Evolutionary conservation across 2,329 filamentous ascomycete genomes (phyloP).

Genomic region (Zymoseptoria pseudotritici): DNA sequence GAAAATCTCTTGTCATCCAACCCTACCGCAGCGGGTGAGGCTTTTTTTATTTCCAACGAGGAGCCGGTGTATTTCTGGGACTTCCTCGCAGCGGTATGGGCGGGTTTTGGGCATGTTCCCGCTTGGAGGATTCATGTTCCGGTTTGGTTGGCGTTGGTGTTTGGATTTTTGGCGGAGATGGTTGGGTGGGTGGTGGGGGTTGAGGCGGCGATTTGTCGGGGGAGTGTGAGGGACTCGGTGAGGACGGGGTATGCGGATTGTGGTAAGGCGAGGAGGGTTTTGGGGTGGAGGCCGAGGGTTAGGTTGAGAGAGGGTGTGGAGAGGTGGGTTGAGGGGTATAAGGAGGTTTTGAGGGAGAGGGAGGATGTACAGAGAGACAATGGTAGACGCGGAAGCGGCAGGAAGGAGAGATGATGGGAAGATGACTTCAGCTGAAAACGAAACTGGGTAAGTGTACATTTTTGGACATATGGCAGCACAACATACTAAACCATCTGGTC

Average conservation of each 20-base stretch:
- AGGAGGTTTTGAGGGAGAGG: not conserved
- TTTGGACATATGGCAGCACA: no score
- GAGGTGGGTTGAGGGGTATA: conserved; percentile 38
- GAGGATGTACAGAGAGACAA: not conserved
- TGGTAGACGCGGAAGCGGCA: not conserved
- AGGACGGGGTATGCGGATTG: conserved; percentile 47
- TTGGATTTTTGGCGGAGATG: conserved; percentile 32
- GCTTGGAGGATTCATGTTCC: conserved; percentile 44
- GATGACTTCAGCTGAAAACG: not conserved
- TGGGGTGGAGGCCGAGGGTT: conserved; percentile 48
- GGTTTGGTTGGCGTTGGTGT: conserved; percentile 39
- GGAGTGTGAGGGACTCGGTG: conserved; percentile 49
- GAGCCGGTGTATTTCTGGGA: conserved; percentile 87
- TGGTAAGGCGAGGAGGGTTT: conserved; percentile 42
- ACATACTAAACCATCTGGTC: no score
- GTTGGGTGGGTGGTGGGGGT: conserved; percentile 41
- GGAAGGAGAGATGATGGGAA: not conserved
- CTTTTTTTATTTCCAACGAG: conserved; percentile 87
- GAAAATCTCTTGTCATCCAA: conserved; percentile 58
- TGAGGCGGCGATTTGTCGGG: conserved; percentile 43
- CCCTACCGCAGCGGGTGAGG: conserved; percentile 60
- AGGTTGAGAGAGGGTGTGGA: conserved; percentile 46
- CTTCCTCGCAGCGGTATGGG: conserved; percentile 73
- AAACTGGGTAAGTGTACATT: no score
- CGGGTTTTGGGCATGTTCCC: conserved; percentile 48